phyloP scores from a whole-genome alignment of 768 basidiomycete species.

The Trametes gibbosa region DNA sequence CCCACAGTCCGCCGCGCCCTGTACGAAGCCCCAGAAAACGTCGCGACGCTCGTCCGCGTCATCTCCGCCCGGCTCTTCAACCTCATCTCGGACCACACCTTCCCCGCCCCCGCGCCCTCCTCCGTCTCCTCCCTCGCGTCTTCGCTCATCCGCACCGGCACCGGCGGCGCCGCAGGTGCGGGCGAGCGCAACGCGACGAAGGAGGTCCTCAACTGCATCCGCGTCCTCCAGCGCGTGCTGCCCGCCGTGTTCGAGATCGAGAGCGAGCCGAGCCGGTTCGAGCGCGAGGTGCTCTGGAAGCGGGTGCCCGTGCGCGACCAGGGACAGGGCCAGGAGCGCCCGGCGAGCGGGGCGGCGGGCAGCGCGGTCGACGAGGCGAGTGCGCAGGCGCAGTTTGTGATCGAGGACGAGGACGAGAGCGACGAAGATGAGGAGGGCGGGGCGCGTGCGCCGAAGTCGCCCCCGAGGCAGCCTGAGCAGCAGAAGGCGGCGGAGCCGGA shows the following conservation, averaged over 20 bases:
- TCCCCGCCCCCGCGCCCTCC: constrained; percentile 56
- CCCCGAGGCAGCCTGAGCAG: constrained; percentile 14
- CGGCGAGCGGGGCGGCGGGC: constrained; percentile 18
- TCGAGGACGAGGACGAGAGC: constrained; percentile 78
- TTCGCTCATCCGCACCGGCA: constrained; percentile 62
- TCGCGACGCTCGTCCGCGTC: constrained; percentile 76
- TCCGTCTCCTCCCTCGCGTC: constrained; percentile 67
- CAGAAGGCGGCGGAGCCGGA: constrained; percentile 16
- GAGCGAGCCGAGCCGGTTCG: constrained; percentile 69
- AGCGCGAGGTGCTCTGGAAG: constrained; percentile 82
- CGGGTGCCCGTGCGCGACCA: constrained; percentile 44
- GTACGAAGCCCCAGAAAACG: constrained; percentile 79
- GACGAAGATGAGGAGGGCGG: constrained; percentile 23
- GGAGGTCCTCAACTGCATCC: constrained; percentile 89
- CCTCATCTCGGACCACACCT: constrained; percentile 76
- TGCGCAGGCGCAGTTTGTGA: constrained; percentile 72
- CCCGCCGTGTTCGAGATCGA: constrained; percentile 87
- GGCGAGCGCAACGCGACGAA: constrained; percentile 62
- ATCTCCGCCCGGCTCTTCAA: constrained; percentile 69
- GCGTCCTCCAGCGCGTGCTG: constrained; percentile 83
- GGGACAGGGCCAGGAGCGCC: constrained; percentile 26
- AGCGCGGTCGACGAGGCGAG: constrained; percentile 17
- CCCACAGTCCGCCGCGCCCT: constrained; percentile 76
- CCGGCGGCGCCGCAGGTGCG: constrained; percentile 39
- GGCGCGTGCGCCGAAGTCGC: constrained; percentile 5